These are phyloP conservation scores for Perkinsus marinus DNA, from an alignment of 169 alveolate genomes.

Conservation along the genomic window DNA sequence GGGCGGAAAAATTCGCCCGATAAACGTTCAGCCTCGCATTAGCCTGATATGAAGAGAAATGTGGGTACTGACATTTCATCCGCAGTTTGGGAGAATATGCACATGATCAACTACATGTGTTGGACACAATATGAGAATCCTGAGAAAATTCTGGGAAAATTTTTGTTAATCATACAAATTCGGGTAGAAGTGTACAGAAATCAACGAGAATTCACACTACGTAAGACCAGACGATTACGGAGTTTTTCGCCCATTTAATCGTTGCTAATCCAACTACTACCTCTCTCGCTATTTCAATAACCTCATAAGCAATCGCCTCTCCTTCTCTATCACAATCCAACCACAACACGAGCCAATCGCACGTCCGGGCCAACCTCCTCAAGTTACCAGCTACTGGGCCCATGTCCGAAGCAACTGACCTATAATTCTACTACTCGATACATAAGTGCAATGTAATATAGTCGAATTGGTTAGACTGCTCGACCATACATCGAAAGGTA, in stretches of 20 bases:
- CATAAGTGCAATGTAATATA: too few relatives aligned
- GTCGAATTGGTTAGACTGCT: too few relatives aligned
- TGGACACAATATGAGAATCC: too few relatives aligned
- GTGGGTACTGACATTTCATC: not conserved
- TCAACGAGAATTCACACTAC: too few relatives aligned
- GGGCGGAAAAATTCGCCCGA: not conserved
- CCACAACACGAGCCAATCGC: conserved; percentile 56
- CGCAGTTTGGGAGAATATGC: not conserved
- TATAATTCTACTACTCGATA: not conserved
- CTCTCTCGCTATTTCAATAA: not conserved
- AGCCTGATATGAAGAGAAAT: not conserved
- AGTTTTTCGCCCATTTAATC: too few relatives aligned
- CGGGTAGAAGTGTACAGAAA: too few relatives aligned
- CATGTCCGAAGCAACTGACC: not conserved
- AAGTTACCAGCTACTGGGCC: not conserved
- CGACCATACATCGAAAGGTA: too few relatives aligned
- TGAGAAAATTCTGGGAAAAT: too few relatives aligned
- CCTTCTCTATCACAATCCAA: conserved; percentile 94
- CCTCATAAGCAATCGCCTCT: conserved; percentile 79
- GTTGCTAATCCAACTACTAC: not conserved
- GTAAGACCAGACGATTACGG: too few relatives aligned
- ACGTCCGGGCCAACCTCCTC: not conserved
- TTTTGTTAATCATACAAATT: too few relatives aligned
- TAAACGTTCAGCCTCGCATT: not conserved
- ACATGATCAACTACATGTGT: too few relatives aligned